Conservation (phyloP, 805 yeast genomes). For the Saturnispora ahearnii region DNA sequence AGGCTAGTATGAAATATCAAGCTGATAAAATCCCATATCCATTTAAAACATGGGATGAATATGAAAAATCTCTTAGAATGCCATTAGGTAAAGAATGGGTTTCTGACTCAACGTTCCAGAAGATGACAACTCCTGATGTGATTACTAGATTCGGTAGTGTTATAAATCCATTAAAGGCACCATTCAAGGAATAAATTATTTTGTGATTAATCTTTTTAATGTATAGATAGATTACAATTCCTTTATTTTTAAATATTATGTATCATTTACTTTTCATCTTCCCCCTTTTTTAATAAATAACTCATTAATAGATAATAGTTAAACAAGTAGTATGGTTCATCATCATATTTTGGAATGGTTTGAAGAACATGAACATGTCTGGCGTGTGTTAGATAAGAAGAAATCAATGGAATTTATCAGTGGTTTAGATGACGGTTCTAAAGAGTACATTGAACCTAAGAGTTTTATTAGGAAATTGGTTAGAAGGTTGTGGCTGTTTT, state of each 20-base stretch:
- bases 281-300: neutral
- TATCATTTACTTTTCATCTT: neutral
- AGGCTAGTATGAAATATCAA: constrained; percentile 77
- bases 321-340: neutral
- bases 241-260: neutral
- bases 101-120: constrained; percentile 76
- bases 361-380: neutral
- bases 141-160: constrained; percentile 81
- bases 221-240: neutral
- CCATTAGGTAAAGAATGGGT: constrained; percentile 99
- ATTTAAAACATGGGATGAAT: constrained; percentile 86
- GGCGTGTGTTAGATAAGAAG: neutral
- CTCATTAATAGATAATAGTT: neutral
- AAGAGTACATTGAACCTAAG: neutral
- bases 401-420: neutral
- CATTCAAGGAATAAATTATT: constrained; percentile 41
- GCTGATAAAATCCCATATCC: constrained; percentile 93
- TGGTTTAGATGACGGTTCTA: neutral
- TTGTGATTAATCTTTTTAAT: constrained; percentile 6
- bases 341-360: neutral
- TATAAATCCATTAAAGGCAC: constrained; percentile 84
- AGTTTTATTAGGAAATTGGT: constrained; percentile 6
- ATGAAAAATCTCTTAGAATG: constrained; percentile 86
- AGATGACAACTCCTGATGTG: constrained; percentile 80
- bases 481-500: constrained; percentile 3